These are phyloP conservation scores for Camellia oleifera DNA, from an alignment of 179 eudicot species.

Conservation along the genomic window DNA sequence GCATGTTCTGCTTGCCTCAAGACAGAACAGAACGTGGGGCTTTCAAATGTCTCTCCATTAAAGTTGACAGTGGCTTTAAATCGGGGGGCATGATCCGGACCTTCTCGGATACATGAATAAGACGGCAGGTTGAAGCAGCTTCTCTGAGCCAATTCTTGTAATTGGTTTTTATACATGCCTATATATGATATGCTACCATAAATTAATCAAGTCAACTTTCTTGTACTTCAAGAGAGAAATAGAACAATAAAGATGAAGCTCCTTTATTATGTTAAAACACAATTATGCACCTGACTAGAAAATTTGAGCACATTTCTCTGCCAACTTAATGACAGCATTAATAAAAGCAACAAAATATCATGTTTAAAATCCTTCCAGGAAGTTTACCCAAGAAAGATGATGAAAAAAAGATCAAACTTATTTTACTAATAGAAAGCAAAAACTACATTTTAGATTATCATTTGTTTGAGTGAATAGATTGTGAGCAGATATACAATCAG, in stretches of 20 bases:
- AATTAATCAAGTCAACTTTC: neutral
- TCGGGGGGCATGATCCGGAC: constrained; percentile 67
- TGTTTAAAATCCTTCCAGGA: neutral
- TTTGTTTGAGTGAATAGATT: neutral
- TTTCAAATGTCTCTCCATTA: constrained; percentile 58
- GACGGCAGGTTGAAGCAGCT: constrained; percentile 69
- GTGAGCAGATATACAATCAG: neutral
- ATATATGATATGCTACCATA: neutral
- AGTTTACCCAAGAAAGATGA: neutral
- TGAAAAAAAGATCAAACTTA: neutral
- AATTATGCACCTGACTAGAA: neutral
- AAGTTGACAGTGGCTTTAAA: constrained; percentile 60
- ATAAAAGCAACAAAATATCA: neutral
- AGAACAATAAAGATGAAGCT: neutral
- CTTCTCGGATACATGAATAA: constrained; percentile 60
- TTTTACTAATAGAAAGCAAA: neutral
- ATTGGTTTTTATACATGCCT: constrained; percentile 53
- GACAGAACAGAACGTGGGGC: constrained; percentile 47
- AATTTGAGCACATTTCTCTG: neutral
- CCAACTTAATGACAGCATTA: neutral
- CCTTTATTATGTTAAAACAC: neutral
- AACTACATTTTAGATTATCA: neutral
- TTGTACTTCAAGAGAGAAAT: neutral
- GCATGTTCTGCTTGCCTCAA: constrained; percentile 64
- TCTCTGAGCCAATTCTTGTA: constrained; percentile 66